Conservation (phyloP, 495 filamentous ascomycete genomes). For the Penicillium antarcticum region DNA sequence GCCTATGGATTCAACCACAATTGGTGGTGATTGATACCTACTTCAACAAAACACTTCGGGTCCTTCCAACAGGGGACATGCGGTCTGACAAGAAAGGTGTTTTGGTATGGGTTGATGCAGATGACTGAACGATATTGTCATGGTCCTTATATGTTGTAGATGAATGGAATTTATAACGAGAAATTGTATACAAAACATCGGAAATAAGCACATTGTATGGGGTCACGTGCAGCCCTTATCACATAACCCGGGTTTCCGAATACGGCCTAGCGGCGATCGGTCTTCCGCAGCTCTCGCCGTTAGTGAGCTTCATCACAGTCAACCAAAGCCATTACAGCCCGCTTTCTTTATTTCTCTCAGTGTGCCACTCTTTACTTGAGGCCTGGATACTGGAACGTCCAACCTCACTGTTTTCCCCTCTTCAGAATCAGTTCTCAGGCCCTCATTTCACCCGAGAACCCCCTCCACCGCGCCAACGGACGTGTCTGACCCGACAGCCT, state of each 20-base stretch:
- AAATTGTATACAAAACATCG: background rate
- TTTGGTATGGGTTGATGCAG: constrained; percentile 60
- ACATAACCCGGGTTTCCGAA: constrained; percentile 16
- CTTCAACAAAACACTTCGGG: constrained; percentile 80
- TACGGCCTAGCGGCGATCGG: constrained; percentile 34
- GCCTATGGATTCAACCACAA: constrained; percentile 68
- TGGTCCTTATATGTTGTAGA: background rate
- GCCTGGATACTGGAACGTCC: background rate
- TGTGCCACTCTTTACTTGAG: background rate
- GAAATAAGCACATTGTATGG: background rate
- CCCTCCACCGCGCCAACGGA: constrained; percentile 12
- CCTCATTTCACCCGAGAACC: constrained; percentile 1
- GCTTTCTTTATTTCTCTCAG: background rate
- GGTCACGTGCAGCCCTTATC: constrained; percentile 37
- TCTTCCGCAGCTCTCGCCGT: constrained; percentile 30
- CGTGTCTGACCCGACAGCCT: constrained; percentile 15
- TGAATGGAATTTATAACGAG: background rate
- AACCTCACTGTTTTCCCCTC: background rate
- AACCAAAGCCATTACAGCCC: constrained; percentile 3
- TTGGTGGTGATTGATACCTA: constrained; percentile 80
- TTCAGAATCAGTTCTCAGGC: background rate
- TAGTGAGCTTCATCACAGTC: constrained; percentile 24
- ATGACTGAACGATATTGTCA: constrained; percentile 27
- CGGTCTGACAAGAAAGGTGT: constrained; percentile 70
- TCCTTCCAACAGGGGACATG: constrained; percentile 71